Base-by-base conservation (phyloP, 2,329 filamentous ascomycete genomes). In the Cytospora chrysosperma region DNA sequence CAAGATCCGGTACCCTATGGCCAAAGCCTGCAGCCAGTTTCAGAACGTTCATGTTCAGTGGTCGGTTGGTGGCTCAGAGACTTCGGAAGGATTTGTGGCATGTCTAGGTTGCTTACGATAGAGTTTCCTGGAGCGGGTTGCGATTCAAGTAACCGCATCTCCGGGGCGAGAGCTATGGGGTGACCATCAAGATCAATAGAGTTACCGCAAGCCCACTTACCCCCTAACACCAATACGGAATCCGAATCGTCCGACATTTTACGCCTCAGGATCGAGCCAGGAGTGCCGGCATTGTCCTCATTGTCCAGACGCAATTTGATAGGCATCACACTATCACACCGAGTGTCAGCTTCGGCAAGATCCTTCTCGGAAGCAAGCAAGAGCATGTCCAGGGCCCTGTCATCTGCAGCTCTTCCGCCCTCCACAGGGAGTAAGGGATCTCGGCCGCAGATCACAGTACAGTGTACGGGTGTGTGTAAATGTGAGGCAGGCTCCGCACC, bases 291-390 rank as follows among this genome's bases (percentile, higher is more conserved):
- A 47, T 27, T 27, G 37, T 51, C 53, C 49, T 26, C 32, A 34
- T 15, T 3, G 32, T 34, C 32, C 32, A 34, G 12, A 34, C 4
- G 37, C 62, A 53, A 51, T 52, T 54, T 61, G 28, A 21, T 49
- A 28, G 56, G 55, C 50, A 59, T 66, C 61, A 59, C 64, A 66
- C 59, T 61, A 56, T 63, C 64, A 66, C 58, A 66, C 64, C 61
- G 64, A 66, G 61, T 57, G 49, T 49, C 61, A 61, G 49, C 53
- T 43, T 64, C 55, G 54, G 61, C 52, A 57, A 59, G 58, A 64
- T 57, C 60, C 60, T 63, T 54, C 37, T 58, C 61, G 56, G 49
- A 49, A 54, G 34, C 52, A 32, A 61, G 59, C 52, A 56, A 50
- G 40, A 54, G 32, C 51, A 43, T 40, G 19, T 47, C 50, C 28